Conservation (phyloP, 2,329 filamentous ascomycete species). For the Pyricularia sp. region DNA sequence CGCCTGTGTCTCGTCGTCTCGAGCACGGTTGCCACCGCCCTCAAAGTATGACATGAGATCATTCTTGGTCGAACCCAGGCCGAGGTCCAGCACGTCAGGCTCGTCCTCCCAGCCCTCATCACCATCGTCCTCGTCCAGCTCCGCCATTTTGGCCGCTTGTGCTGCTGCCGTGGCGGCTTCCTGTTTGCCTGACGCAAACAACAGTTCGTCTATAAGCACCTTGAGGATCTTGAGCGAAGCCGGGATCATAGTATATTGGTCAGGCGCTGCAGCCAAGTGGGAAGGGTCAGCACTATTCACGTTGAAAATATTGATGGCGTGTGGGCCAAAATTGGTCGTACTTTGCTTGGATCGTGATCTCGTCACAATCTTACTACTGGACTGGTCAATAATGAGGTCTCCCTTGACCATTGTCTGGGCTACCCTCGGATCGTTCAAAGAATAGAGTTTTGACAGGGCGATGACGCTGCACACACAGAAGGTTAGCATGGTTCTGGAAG, state of each 20-base stretch:
- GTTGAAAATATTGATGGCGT: not conserved
- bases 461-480: slow-evolving; percentile 54
- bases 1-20: slow-evolving; percentile 83
- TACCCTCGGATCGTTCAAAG: slow-evolving; percentile 73
- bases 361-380: slow-evolving; percentile 83
- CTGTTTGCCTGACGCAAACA: slow-evolving; percentile 64
- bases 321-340: slow-evolving; percentile 28
- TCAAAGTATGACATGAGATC: slow-evolving; percentile 75
- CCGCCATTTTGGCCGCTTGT: slow-evolving; percentile 43
- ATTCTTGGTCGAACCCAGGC: slow-evolving; percentile 54
- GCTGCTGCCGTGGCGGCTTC: slow-evolving; percentile 53
- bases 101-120: slow-evolving; percentile 90
- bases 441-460: slow-evolving; percentile 84
- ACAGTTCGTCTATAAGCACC: slow-evolving; percentile 84
- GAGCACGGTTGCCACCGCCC: slow-evolving; percentile 49
- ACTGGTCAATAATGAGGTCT: slow-evolving; percentile 67
- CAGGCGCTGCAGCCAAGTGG: slow-evolving; percentile 48
- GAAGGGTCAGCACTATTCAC: not conserved
- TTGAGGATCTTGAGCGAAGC: slow-evolving; percentile 94
- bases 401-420: slow-evolving; percentile 79
- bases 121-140: slow-evolving; percentile 56
- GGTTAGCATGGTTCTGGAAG: slow-evolving; percentile 21
- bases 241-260: slow-evolving; percentile 79
- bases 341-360: slow-evolving; percentile 80
- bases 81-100: slow-evolving; percentile 67